phyloP scores from a whole-genome alignment of 1,139 yeast species.

The Yamadazyma triangularis region DNA sequence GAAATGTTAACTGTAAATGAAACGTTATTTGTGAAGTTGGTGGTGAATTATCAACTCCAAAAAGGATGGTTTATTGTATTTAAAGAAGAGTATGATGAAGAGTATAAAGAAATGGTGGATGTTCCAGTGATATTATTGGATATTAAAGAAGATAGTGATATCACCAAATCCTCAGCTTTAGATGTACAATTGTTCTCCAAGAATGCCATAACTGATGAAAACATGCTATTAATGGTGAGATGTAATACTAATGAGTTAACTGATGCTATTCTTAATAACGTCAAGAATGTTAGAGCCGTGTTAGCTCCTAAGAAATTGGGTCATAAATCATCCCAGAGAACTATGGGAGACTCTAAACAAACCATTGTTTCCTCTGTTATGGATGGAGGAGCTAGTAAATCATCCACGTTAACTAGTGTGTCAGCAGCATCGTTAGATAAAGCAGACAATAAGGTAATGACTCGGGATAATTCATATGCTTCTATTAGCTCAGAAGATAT shows the following conservation, averaged over 20 bases:
- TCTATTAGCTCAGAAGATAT: conserved; percentile 16
- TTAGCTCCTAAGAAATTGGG: conserved; percentile 13
- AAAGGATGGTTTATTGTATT: conserved; percentile 39
- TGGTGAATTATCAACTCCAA: conserved; percentile 28
- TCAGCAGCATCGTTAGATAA: conserved; percentile 15
- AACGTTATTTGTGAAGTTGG: conserved; percentile 34
- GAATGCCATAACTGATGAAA: conserved; percentile 29
- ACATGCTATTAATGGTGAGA: conserved; percentile 30
- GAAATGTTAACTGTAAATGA: conserved; percentile 40
- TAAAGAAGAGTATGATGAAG: conserved; percentile 35
- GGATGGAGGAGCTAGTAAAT: conserved; percentile 21
- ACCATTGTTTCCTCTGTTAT: conserved; percentile 38
- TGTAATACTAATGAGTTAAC: conserved; percentile 26
- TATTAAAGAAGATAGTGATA: conserved; percentile 20
- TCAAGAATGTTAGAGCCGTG: conserved; percentile 26
- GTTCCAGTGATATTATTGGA: conserved; percentile 35
- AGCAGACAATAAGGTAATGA: neutral
- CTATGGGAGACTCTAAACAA: conserved; percentile 22
- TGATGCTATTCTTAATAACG: conserved; percentile 20
- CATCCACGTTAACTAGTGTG: conserved; percentile 35
- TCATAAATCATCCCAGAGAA: conserved; percentile 14
- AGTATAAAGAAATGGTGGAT: conserved; percentile 28
- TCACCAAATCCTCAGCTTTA: conserved; percentile 36
- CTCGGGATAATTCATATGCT: conserved; percentile 12
- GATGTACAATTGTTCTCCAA: conserved; percentile 34